Percentiles rank a stretch among this genome's conserved stretches.
Evolutionary conservation across 2,329 filamentous ascomycete genomes (phyloP).

Genomic region (Sporothrix curviconia): DNA sequence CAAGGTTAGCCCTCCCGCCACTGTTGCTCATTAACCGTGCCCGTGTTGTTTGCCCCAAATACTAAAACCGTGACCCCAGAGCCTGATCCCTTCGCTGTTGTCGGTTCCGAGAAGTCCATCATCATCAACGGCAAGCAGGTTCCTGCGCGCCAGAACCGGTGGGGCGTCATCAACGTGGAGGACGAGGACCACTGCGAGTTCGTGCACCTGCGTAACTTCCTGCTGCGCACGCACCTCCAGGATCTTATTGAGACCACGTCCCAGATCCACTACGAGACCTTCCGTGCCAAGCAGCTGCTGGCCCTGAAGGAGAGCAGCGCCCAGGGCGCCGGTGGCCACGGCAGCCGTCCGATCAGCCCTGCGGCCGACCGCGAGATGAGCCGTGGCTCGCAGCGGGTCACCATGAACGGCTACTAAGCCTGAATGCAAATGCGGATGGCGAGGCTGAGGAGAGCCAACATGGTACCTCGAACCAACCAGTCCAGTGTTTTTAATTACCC

Average conservation of each 20-base stretch:
- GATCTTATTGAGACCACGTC: conserved; percentile 98
- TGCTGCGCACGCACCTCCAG: conserved; percentile 95
- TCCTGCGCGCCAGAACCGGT: conserved; percentile 94
- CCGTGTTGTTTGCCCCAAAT: too few relatives aligned
- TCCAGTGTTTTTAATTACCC: background rate
- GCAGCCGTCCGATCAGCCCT: conserved; percentile 90
- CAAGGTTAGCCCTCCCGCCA: conserved; percentile 74
- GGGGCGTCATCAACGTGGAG: conserved; percentile 99
- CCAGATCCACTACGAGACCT: conserved; percentile 99
- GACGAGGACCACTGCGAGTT: conserved; percentile 99
- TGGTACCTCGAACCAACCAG: too few relatives aligned
- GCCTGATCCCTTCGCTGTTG: conserved; percentile 91
- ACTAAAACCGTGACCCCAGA: too few relatives aligned
- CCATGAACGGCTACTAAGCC: conserved; percentile 93
- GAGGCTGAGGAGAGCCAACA: conserved; percentile 15
- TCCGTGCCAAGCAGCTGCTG: conserved; percentile 97
- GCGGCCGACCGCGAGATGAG: conserved; percentile 91
- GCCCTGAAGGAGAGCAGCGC: conserved; percentile 97
- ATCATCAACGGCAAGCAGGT: conserved; percentile 97
- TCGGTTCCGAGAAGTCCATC: conserved; percentile 96
- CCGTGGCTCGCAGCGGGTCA: conserved; percentile 93
- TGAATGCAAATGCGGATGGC: conserved; percentile 7
- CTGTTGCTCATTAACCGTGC: too few relatives aligned
- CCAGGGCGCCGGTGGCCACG: conserved; percentile 57
- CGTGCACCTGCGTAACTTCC: conserved; percentile 95